phyloP scores from a whole-genome alignment of 2,329 filamentous ascomycete species.

The Calonectria crousiana region DNA sequence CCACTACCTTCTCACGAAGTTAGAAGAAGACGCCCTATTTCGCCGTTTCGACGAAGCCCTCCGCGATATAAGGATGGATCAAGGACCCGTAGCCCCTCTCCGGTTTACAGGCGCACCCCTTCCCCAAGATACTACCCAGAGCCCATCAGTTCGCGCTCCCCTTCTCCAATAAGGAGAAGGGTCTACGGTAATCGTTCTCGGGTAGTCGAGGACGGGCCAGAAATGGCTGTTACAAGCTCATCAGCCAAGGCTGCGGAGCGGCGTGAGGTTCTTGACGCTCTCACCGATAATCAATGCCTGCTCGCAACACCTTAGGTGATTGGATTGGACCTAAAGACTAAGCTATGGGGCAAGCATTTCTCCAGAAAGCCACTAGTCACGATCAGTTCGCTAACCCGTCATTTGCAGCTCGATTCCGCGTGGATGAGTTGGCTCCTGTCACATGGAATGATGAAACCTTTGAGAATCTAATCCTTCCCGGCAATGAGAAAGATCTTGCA shows the following conservation, averaged over 20 bases:
- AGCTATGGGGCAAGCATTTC: neutral
- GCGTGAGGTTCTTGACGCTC: neutral
- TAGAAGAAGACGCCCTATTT: neutral
- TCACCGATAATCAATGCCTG: slow-evolving; percentile 6
- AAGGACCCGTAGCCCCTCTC: too few relatives aligned
- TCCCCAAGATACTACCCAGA: too few relatives aligned
- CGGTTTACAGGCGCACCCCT: too few relatives aligned
- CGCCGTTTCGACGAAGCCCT: neutral
- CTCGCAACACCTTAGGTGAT: neutral
- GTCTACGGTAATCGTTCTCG: too few relatives aligned
- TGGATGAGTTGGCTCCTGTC: neutral
- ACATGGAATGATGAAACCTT: neutral
- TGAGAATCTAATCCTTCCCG: neutral
- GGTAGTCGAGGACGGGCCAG: neutral
- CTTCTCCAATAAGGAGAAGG: neutral
- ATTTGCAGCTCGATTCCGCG: neutral
- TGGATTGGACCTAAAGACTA: slow-evolving; percentile 2
- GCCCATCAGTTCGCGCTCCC: neutral
- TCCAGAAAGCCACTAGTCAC: neutral
- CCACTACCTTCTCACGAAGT: neutral
- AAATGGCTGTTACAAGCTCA: neutral
- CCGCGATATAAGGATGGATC: too few relatives aligned
- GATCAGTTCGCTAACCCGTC: neutral
- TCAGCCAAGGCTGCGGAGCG: neutral
- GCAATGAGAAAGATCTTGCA: neutral